Evolutionary conservation across 768 basidiomycete species (phyloP), one percentile per base, ranked within the genome.

Genomic region (Leccinum fibrillosum): DNA sequence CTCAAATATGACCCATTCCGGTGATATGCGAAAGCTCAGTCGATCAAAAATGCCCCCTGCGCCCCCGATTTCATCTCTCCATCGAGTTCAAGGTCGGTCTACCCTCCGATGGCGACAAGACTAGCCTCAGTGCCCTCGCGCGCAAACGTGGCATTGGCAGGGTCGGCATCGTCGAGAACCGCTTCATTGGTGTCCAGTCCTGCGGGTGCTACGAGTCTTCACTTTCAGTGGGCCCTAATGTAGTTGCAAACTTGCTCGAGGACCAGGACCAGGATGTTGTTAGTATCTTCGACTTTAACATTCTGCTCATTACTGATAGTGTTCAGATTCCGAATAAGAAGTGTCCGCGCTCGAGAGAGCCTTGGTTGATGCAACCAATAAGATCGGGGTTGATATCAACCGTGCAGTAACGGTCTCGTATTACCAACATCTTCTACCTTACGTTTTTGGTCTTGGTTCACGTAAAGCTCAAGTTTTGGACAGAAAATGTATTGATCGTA

Each of bases 151-250:
- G 95, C 64, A 84, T 99, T 62, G 97, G 97, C 28, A 86, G 97
- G 59, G 90, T 98, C 77, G 97, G 98, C 74, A 98, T 99, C 68
- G 97, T 99, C 69, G 96, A 99, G 80, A 99, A 99, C 80, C 85
- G 97, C 54, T 99, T 97, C 80, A 98, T 98, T 72, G 97, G 97
- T 56, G 97, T 99, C 71, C 98, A 98, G 76, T 94, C 92, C 51
- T 91, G 97, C 35, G 97, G 97, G n/a, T 99, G 97, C 79, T 99
- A 99, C 80, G 97, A 99, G 76, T 89, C 90, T 8, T 26, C 26
- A 26, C 26, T 26, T 30, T 30, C 30, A 30, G 10, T 30, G 30
- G 95, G 95, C 3, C 61, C 81, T 11, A 93, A 97, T 72, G 85
- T 98, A 52, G 77, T 85, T 2, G 87, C 92, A 5, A 85, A 98